Conservation (phyloP, 148 eudicot species). For the Rhododendron mucronatum region DNA sequence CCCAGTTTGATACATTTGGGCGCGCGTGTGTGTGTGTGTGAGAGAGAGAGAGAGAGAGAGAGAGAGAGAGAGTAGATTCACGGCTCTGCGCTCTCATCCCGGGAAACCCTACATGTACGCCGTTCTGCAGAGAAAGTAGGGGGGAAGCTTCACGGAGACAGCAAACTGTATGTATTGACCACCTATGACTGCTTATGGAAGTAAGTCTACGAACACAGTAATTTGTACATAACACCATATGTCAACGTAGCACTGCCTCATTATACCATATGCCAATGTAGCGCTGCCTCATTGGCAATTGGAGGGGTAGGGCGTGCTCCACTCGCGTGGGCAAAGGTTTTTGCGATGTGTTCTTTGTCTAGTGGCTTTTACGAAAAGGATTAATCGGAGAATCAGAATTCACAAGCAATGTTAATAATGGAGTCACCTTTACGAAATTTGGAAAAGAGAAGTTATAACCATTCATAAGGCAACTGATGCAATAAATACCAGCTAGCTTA, state of each 20-base stretch:
- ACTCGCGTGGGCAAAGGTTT: not conserved
- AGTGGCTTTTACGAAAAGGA: not conserved
- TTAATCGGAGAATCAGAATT: not conserved
- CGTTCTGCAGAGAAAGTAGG: too few species aligned
- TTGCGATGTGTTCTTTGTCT: not conserved
- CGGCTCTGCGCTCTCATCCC: not conserved
- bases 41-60: not conserved
- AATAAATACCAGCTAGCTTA: not conserved
- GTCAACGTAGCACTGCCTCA: not conserved
- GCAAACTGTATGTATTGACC: not conserved
- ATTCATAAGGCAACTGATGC: not conserved
- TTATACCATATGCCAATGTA: not conserved
- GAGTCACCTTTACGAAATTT: not conserved
- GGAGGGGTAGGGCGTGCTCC: not conserved
- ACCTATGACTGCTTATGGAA: not conserved
- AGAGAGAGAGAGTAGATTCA: not conserved
- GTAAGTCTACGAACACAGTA: not conserved
- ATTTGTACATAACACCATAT: not conserved
- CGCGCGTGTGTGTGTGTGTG: not conserved
- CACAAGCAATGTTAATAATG: not conserved
- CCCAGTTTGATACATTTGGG: not conserved
- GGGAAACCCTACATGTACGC: too few species aligned
- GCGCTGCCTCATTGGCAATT: not conserved
- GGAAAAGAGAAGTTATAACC: not conserved
- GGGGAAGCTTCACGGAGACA: not conserved